A percentile compares a stretch with the other conserved stretches of the same genome.
These are phyloP conservation scores for Pyrenophora seminiperda DNA, from an alignment of 2,329 filamentous ascomycete genomes.

Conservation along the genomic window DNA sequence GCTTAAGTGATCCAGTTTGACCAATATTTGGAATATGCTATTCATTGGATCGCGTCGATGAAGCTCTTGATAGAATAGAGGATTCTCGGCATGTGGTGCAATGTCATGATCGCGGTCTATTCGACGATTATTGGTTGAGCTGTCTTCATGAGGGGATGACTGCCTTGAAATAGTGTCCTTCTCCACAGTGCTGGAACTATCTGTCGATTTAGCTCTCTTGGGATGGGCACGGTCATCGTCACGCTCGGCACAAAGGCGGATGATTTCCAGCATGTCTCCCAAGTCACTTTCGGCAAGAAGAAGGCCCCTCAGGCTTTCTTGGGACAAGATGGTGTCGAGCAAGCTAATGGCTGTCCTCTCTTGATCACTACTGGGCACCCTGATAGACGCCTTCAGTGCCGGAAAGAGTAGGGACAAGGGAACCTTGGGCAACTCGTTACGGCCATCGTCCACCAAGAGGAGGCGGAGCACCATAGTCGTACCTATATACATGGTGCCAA, in stretches of 20 bases:
- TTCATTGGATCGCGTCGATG: conserved; percentile 28
- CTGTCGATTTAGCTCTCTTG: conserved; percentile 12
- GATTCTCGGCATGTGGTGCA: conserved; percentile 18
- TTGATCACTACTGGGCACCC: conserved; percentile 33
- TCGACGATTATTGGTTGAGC: conserved; percentile 14
- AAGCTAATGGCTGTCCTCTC: conserved; percentile 59
- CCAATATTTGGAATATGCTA: conserved; percentile 34
- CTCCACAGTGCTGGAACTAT: conserved; percentile 51
- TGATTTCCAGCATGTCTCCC: conserved; percentile 65
- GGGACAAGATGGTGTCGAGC: conserved; percentile 47
- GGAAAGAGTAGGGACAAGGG: conserved; percentile 43
- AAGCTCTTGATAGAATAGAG: conserved; percentile 10
- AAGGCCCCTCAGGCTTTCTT: conserved; percentile 60
- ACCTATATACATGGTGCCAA: conserved; percentile 37
- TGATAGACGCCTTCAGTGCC: conserved; percentile 41
- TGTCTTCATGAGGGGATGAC: conserved; percentile 13
- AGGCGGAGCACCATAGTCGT: conserved; percentile 39
- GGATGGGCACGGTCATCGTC: conserved; percentile 34
- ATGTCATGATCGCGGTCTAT: conserved; percentile 21
- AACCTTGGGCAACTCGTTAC: conserved; percentile 41
- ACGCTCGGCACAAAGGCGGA: conserved; percentile 57
- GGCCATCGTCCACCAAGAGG: conserved; percentile 41
- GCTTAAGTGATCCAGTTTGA: conserved; percentile 38
- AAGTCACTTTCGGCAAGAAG: conserved; percentile 71
- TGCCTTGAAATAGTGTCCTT: conserved; percentile 38